Evolutionary conservation across 805 yeast genomes (phyloP).

Genomic region (Ogataea degrootiae): DNA sequence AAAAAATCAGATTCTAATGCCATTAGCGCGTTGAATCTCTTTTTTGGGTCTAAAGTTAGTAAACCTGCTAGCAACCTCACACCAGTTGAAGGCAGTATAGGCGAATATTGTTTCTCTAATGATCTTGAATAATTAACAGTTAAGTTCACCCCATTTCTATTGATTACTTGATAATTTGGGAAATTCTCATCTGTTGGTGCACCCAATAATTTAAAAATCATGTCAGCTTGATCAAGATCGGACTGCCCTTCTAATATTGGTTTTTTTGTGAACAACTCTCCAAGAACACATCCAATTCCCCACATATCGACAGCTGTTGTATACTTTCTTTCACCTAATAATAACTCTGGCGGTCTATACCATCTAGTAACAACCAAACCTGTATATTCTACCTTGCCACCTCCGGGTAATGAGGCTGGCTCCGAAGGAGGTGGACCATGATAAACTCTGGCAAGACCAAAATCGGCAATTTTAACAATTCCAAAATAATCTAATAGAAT

Average conservation of each 20-base stretch:
- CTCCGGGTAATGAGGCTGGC: constrained; percentile 39
- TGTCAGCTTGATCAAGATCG: constrained; percentile 83
- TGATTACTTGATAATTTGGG: constrained; percentile 58
- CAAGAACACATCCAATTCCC: constrained; percentile 97
- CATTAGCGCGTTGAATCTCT: constrained; percentile 71
- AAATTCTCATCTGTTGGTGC: constrained; percentile 60
- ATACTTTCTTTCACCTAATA: constrained; percentile 78
- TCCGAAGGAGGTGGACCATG: constrained; percentile 32
- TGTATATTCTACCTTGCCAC: constrained; percentile 49
- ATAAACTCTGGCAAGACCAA: constrained; percentile 77
- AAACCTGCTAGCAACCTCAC: constrained; percentile 56
- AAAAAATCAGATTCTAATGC: constrained; percentile 74
- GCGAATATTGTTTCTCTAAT: constrained; percentile 46
- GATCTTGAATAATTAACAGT: constrained; percentile 32
- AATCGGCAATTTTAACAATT: constrained; percentile 84
- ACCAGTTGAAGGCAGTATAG: constrained; percentile 34
- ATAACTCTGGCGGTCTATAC: constrained; percentile 94
- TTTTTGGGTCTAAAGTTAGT: constrained; percentile 63
- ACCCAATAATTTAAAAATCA: constrained; percentile 78
- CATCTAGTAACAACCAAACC: constrained; percentile 88
- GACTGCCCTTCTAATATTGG: constrained; percentile 85
- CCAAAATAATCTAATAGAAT: constrained; percentile 76
- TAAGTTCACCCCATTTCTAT: constrained; percentile 42
- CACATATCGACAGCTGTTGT: constrained; percentile 96
- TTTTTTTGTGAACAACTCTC: constrained; percentile 73